A percentile compares a stretch with the other conserved stretches of the same genome.
phyloP scores from a whole-genome alignment of 768 basidiomycete species.

The Macrolepiota albuminosa region DNA sequence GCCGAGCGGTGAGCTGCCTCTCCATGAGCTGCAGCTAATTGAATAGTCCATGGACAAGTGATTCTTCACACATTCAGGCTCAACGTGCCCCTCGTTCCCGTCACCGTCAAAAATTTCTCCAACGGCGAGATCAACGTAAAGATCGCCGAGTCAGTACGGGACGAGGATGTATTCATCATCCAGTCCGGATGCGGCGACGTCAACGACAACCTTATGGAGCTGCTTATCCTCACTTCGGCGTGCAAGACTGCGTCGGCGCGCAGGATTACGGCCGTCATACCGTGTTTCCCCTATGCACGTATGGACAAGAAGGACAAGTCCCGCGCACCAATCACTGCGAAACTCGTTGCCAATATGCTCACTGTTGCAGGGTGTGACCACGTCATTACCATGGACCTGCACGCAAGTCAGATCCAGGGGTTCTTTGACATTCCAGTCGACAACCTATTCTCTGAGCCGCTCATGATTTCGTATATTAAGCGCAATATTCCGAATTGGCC shows the following conservation, averaged over 20 bases:
- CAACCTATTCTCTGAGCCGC: slow-evolving; percentile 93
- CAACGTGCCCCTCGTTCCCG: slow-evolving; percentile 80
- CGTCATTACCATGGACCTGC: slow-evolving; percentile 98
- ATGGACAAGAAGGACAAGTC: slow-evolving; percentile 99
- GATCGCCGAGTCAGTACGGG: slow-evolving; percentile 92
- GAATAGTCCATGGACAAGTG: slow-evolving; percentile 44
- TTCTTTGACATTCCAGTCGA: slow-evolving; percentile 99
- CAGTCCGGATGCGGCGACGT: slow-evolving; percentile 88
- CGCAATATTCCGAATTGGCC: slow-evolving; percentile 80
- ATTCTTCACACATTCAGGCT: slow-evolving; percentile 61
- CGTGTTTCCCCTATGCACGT: slow-evolving; percentile 94
- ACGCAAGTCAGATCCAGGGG: slow-evolving; percentile 96
- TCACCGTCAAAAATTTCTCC: slow-evolving; percentile 85
- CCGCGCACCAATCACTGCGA: slow-evolving; percentile 95
- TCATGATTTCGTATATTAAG: slow-evolving; percentile 94
- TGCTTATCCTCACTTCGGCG: slow-evolving; percentile 96
- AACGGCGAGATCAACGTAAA: slow-evolving; percentile 95
- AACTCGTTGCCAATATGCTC: slow-evolving; percentile 98
- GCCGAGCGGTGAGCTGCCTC: slow-evolving; percentile 90
- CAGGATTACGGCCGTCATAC: slow-evolving; percentile 95
- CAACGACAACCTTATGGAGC: slow-evolving; percentile 97
- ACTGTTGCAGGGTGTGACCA: slow-evolving; percentile 96
- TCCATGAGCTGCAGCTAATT: slow-evolving; percentile 34
- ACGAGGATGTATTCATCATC: slow-evolving; percentile 98
- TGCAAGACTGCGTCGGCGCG: slow-evolving; percentile 96